Evolutionary conservation across 345 rosid species (phyloP).

Genomic region (Physaria fendleri): DNA sequence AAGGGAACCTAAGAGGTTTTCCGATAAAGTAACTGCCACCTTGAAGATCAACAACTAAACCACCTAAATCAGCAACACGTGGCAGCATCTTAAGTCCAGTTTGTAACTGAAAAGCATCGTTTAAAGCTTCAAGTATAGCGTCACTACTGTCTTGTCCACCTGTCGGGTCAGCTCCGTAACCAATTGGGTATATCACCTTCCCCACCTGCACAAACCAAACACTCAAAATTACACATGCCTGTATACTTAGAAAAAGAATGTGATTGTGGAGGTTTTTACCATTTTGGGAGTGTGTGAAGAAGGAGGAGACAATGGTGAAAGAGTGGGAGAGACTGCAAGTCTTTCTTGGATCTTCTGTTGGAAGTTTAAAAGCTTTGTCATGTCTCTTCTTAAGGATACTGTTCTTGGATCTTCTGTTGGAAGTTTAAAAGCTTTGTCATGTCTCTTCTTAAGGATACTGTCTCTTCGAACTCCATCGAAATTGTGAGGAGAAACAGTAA

Average conservation of each 20-base stretch:
- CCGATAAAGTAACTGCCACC: conserved; percentile 61
- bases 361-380: conserved; percentile 31
- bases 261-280: conserved; percentile 16
- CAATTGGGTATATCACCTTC: conserved; percentile 45
- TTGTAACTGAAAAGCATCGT: conserved; percentile 46
- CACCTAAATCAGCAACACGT: conserved; percentile 65
- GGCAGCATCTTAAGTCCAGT: conserved; percentile 39
- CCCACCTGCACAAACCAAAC: conserved; percentile 33
- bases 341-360: conserved; percentile 33
- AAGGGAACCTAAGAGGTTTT: conserved; percentile 54
- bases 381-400: conserved; percentile 26
- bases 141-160: conserved; percentile 55
- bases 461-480: conserved; percentile 12
- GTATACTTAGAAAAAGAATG: not conserved
- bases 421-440: conserved; percentile 31
- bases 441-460: conserved; percentile 26
- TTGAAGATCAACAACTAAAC: conserved; percentile 53
- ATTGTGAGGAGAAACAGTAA: conserved; percentile 21
- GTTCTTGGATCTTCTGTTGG: conserved; percentile 33
- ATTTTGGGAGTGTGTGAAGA: conserved; percentile 26
- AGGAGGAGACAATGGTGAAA: conserved; percentile 16
- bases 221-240: not conserved
- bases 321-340: conserved; percentile 20
- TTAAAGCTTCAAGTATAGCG: conserved; percentile 48
- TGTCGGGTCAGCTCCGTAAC: conserved; percentile 71